Percentiles rank a stretch among this genome's conserved stretches.
Evolutionary conservation across 2,329 filamentous ascomycete species (phyloP).

Genomic region (Chaetomium sp.): DNA sequence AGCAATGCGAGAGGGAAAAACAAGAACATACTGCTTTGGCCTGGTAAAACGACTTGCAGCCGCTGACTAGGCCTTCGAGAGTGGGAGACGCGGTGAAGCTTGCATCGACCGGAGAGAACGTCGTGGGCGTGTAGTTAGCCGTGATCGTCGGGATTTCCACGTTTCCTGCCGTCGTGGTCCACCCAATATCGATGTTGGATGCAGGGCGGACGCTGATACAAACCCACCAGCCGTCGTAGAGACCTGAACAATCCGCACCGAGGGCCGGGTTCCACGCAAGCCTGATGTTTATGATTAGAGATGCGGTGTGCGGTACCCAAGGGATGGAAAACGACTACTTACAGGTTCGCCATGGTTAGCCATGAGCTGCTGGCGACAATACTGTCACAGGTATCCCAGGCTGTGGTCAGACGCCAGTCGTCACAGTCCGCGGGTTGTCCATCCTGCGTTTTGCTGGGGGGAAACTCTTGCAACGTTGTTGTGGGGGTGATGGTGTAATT

Average conservation of each 20-base stretch:
- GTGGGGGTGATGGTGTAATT: constrained; percentile 2
- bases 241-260: constrained; percentile 6
- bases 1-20: no score
- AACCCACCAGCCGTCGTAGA: constrained; percentile 13
- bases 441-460: constrained; percentile 5
- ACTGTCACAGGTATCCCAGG: constrained; percentile 1
- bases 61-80: background rate
- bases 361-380: constrained; percentile 9
- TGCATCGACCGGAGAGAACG: background rate
- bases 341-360: constrained; percentile 1
- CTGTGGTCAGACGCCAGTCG: background rate
- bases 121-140: constrained; percentile 5
- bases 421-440: constrained; percentile 4
- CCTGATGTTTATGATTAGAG: background rate
- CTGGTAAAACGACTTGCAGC: constrained; percentile 8
- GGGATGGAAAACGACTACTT: background rate
- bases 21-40: background rate
- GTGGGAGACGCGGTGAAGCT: constrained; percentile 4
- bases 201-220: constrained; percentile 13
- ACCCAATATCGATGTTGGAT: constrained; percentile 3
- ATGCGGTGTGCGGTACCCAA: background rate
- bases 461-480: background rate
- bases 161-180: constrained; percentile 1
- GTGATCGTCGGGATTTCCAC: constrained; percentile 9
- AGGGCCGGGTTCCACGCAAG: constrained; percentile 9